phyloP scores from a whole-genome alignment of 352 stramenopile species.

The Elongisporangium undulatum region DNA sequence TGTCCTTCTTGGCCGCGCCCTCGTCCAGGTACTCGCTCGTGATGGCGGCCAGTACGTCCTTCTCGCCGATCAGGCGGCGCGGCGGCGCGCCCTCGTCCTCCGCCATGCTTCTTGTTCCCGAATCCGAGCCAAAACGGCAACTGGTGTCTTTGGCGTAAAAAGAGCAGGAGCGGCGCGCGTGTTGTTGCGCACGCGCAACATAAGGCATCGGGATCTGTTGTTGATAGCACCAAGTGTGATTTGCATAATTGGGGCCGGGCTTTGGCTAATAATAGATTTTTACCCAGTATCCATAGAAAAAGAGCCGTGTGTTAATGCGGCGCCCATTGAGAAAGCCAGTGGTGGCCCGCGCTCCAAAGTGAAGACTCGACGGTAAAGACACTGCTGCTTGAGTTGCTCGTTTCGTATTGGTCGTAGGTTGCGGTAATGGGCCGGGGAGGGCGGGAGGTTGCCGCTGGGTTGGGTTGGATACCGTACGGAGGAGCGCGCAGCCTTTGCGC shows the following conservation, averaged over 20 bases:
- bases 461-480: not conserved
- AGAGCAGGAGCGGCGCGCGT: not conserved
- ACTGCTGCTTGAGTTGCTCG: not conserved
- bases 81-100: conserved; percentile 15
- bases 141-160: not conserved
- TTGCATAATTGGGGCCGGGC: too few relatives aligned
- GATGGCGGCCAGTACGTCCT: conserved; percentile 71
- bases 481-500: not conserved
- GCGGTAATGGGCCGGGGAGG: not conserved
- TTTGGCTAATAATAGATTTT: not conserved
- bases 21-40: conserved; percentile 75
- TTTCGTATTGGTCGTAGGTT: not conserved
- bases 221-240: too few relatives aligned
- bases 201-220: not conserved
- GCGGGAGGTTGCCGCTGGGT: not conserved
- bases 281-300: not conserved
- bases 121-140: not conserved
- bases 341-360: too few relatives aligned
- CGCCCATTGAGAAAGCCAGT: not conserved
- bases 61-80: conserved; percentile 61
- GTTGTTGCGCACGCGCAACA: not conserved
- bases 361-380: not conserved
- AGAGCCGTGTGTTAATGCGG: not conserved
- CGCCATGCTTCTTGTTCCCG: conserved; percentile 11
- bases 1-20: conserved; percentile 50